Percentiles rank a stretch among this genome's conserved stretches.
Conservation (phyloP, 331 rosid species). For the Rhamnella rubrinervis region DNA sequence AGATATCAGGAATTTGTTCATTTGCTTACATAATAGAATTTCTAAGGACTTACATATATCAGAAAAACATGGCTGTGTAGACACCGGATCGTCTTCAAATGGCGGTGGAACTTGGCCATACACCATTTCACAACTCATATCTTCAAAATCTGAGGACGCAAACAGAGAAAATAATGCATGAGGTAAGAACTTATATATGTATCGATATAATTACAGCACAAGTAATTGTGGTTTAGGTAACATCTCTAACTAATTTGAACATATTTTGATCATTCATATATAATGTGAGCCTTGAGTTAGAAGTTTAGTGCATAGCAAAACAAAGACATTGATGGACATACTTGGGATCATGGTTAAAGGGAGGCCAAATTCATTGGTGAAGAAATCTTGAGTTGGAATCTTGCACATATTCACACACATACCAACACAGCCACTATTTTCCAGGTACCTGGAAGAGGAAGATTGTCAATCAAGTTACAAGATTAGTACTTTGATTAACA, state of each 20-base stretch:
- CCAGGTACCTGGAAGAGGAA: conserved; percentile 63
- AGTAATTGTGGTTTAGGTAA: not conserved
- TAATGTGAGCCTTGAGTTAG: not conserved
- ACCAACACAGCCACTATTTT: conserved; percentile 94
- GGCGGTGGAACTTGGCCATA: conserved; percentile 84
- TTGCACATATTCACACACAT: conserved; percentile 99
- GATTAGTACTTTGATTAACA: not conserved
- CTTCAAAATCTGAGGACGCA: conserved; percentile 76
- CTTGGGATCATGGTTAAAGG: conserved; percentile 95
- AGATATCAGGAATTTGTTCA: conserved; percentile 20
- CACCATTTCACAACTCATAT: conserved; percentile 97
- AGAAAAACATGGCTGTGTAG: conserved; percentile 79
- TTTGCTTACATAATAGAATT: not conserved
- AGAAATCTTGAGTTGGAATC: conserved; percentile 95
- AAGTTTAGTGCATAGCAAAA: not conserved
- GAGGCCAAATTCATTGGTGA: conserved; percentile 94
- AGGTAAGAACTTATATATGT: not conserved
- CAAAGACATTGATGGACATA: conserved; percentile 31
- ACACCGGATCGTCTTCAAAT: conserved; percentile 81
- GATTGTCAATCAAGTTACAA: not conserved
- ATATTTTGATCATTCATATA: not conserved
- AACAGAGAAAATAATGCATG: not conserved
- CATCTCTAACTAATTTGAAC: not conserved
- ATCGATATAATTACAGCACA: not conserved
- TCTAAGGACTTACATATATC: conserved; percentile 56